These are phyloP conservation scores for Sporothrix globosa DNA, from an alignment of 2,329 filamentous ascomycete species.

Conservation along the genomic window DNA sequence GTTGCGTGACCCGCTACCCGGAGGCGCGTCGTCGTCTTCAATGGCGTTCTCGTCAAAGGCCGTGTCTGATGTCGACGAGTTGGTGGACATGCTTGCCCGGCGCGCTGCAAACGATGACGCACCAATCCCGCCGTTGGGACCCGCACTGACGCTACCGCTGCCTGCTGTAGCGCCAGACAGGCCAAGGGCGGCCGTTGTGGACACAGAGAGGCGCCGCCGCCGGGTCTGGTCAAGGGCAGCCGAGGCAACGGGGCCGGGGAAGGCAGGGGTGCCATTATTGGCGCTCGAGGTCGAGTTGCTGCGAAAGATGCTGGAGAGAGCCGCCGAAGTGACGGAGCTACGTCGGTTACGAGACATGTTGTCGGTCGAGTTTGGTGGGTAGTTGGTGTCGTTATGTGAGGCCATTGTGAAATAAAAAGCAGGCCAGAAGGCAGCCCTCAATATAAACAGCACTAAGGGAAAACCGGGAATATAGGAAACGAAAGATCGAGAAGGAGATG, in stretches of 20 bases:
- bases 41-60: conserved; percentile 73
- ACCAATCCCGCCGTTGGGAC: conserved; percentile 11
- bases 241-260: conserved; percentile 50
- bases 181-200: conserved; percentile 60
- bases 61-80: conserved; percentile 49
- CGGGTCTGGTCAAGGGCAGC: conserved; percentile 61
- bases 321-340: conserved; percentile 60
- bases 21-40: conserved; percentile 66
- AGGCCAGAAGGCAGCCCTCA: background rate
- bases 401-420: conserved; percentile 28
- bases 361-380: conserved; percentile 37
- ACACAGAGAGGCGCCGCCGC: conserved; percentile 66
- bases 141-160: conserved; percentile 39
- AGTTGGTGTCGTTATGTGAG: conserved; percentile 37
- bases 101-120: conserved; percentile 56
- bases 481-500: conserved; percentile 21
- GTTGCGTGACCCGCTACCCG: conserved; percentile 53
- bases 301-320: conserved; percentile 63
- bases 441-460: background rate
- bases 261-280: conserved; percentile 49
- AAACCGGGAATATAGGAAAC: background rate
- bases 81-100: conserved; percentile 71
- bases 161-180: conserved; percentile 72
- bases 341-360: conserved; percentile 51
- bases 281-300: conserved; percentile 56